These are phyloP conservation scores for Globisporangium middletonii DNA, from an alignment of 352 stramenopile genomes.

Conservation along the genomic window DNA sequence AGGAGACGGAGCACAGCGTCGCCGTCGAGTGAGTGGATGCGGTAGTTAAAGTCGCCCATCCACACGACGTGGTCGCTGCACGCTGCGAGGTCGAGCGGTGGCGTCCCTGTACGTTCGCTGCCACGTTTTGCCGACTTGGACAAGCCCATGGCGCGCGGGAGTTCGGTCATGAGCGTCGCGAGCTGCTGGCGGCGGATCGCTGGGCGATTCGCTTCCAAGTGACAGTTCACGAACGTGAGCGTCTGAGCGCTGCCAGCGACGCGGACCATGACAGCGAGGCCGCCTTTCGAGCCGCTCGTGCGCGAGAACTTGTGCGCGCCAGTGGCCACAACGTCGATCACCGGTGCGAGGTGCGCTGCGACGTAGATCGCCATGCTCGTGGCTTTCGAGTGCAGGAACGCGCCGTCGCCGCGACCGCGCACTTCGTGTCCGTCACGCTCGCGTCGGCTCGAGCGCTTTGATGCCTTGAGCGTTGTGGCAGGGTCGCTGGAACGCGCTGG, in stretches of 20 bases:
- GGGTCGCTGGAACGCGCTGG: neutral
- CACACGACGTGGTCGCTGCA: slow-evolving; percentile 74
- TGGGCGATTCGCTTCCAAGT: slow-evolving; percentile 60
- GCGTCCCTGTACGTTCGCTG: neutral
- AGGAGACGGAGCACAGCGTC: slow-evolving; percentile 45
- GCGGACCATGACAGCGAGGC: slow-evolving; percentile 41
- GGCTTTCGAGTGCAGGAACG: slow-evolving; percentile 57
- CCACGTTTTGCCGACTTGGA: neutral
- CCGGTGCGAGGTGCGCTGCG: slow-evolving; percentile 20
- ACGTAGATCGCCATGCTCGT: slow-evolving; percentile 65
- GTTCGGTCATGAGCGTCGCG: slow-evolving; percentile 28
- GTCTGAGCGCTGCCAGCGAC: slow-evolving; percentile 36
- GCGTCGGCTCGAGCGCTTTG: neutral
- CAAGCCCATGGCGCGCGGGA: slow-evolving; percentile 35
- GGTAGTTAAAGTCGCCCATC: slow-evolving; percentile 83
- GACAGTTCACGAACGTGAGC: slow-evolving; percentile 62
- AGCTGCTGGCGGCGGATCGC: slow-evolving; percentile 50
- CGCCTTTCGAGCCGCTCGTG: slow-evolving; percentile 53
- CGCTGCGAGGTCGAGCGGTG: slow-evolving; percentile 28
- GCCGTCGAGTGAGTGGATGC: slow-evolving; percentile 40
- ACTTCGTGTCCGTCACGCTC: slow-evolving; percentile 27
- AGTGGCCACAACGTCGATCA: slow-evolving; percentile 39
- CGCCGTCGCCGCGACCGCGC: slow-evolving; percentile 48
- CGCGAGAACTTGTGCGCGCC: slow-evolving; percentile 59
- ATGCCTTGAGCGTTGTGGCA: neutral